phyloP scores from a whole-genome alignment of 805 yeast species.

The Wickerhamomyces queroliae region DNA sequence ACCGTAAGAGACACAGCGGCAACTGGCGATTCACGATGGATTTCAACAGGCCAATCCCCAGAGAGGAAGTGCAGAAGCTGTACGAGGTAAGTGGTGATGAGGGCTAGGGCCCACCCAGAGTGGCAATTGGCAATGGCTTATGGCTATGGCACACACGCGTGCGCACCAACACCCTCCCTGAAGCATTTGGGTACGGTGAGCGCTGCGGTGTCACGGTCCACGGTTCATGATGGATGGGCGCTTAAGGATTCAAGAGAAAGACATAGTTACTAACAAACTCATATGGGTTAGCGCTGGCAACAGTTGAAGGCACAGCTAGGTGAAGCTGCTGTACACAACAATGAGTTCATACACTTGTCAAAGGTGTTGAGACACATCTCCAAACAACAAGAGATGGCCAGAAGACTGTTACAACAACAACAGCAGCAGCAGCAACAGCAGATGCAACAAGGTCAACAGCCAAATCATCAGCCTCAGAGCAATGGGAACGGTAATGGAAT shows the following conservation, averaged over 20 bases:
- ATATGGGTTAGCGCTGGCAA: slow-evolving; percentile 44
- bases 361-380: slow-evolving; percentile 40
- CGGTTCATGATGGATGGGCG: not conserved
- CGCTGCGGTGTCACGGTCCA: not conserved
- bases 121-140: too few relatives aligned
- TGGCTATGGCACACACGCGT: too few relatives aligned
- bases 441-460: slow-evolving; percentile 18
- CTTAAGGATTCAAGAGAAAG: not conserved
- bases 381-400: slow-evolving; percentile 31
- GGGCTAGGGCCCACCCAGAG: too few relatives aligned
- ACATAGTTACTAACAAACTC: not conserved
- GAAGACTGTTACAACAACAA: slow-evolving; percentile 23
- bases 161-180: not conserved
- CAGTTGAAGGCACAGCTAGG: slow-evolving; percentile 45
- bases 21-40: slow-evolving; percentile 12
- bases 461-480: slow-evolving; percentile 8
- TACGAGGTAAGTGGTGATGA: slow-evolving; percentile 21
- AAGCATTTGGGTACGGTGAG: not conserved
- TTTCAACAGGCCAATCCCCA: slow-evolving; percentile 15
- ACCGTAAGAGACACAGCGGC: not conserved
- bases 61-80: slow-evolving; percentile 24
- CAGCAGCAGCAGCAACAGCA: slow-evolving; percentile 14
- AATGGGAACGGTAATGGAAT: slow-evolving; percentile 6
- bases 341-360: slow-evolving; percentile 53
- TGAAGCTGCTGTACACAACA: slow-evolving; percentile 48